Evolutionary conservation across 306 rosid species (phyloP), one percentile per base, ranked within the genome.

Genomic region (Purshia tridentata): DNA sequence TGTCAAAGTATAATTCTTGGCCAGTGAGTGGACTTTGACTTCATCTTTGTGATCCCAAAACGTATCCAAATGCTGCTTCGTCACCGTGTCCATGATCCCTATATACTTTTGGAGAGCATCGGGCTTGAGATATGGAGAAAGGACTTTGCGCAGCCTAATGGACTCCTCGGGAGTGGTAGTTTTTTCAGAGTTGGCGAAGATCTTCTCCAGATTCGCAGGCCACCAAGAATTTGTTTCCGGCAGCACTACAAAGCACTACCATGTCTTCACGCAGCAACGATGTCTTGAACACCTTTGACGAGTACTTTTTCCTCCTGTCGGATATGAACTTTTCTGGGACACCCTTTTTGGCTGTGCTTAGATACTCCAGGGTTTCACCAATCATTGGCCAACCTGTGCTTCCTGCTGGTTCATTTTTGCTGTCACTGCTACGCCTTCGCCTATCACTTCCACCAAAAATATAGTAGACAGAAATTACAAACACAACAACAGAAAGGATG

Each of bases 191-290:
- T 16, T 1, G 46, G 39, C 54, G n/a, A 70, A 69, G 8, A 77
- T 50, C 59, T 47, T 61, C 0, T 50, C 19, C 39, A 77, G 12
- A 42, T 13, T 53, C 0, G 2, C 7, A 3, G 81, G 67, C 81
- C 81, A 77, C 76, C 72, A 77, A 4, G 76, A 77, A 63, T 18
- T 46, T 77, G 65, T 77, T 70, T 12, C 76, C 81, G 0, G 52
- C 72, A 0, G 72, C 40, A 2, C 65, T 70, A 70, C 71, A 61
- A 0, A 70, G 13, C 13, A 77, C 23, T 0, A 60, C 67, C 65
- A 77, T 48, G 3, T 13, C 0, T 35, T 77, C 72, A 3, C 63
- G 23, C 1, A 61, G 23, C 57, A 77, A 41, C 52, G 76, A 62
- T n/a, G 81, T 70, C n/a, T 35, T 61, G 72, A 77, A 77, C 1